Evolutionary conservation across 306 rosid species (phyloP), one percentile per base, ranked within the genome.

Genomic region (Cucumis sativus): DNA sequence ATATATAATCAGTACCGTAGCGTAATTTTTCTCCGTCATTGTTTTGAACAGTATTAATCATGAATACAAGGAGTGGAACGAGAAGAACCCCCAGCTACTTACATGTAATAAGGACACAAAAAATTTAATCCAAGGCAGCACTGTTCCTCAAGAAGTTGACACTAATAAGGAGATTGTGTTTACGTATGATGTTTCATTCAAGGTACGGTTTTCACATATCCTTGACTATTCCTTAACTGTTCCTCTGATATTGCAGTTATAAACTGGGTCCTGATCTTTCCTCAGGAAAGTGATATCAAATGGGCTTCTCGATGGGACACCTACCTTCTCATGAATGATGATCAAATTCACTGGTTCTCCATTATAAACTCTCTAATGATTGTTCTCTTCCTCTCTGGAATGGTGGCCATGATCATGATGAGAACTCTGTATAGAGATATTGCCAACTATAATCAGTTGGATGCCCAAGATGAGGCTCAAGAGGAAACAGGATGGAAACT

Each of bases 271-370:
- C 54, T 56, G 59, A 45, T 51, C 40, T 49, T 37, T 75, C 78
- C 59, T 40, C 83, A 96, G 99, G 93, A 92, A 83, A 96, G 98
- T 83, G 96, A 89, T 16, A 88, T 96, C 84, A 96, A 92, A 81
- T 96, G 99, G 99, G 99, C 99, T 51, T 96, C 99, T 60, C 98
- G 99, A 18, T 96, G 99, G 99, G 99, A 96, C 79, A 96, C 99
- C 58, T 96, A 96, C 86, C 99, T 96, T 79, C 96, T 96, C 82
- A 96, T 96, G 99, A 96, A 92, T 79, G 99, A 96, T 62, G 98
- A 96, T 89, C 99, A 96, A 87, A 96, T 96, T 80, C 99, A 96
- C 88, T 96, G 99, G 99, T 96, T 96, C 78, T 96, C 99, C 83
- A 96, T 96, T 77, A 88, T 96, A 74, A 96, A 96, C 80, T 96